Conservation (phyloP, 345 rosid species). For the Heritiera littoralis region DNA sequence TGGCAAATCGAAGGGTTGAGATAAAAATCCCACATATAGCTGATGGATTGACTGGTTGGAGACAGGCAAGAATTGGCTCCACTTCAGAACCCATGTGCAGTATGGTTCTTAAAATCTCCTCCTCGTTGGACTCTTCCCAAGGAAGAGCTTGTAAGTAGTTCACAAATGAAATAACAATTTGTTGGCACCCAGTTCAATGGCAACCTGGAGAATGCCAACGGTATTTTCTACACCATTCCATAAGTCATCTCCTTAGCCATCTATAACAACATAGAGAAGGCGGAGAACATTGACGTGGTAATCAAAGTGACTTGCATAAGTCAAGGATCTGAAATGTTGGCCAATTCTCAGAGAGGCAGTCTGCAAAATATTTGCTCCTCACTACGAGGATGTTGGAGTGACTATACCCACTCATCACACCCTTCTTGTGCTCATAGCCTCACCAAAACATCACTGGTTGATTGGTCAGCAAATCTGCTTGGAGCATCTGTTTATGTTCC, state of each 20-base stretch:
- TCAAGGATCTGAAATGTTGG: constrained; percentile 93
- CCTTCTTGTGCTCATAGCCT: constrained; percentile 77
- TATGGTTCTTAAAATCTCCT: constrained; percentile 67
- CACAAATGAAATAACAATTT: constrained; percentile 61
- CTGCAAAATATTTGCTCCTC: constrained; percentile 77
- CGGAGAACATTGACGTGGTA: constrained; percentile 72
- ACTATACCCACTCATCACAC: constrained; percentile 85
- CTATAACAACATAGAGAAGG: constrained; percentile 56
- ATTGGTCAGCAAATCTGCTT: constrained; percentile 61
- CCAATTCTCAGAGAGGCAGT: constrained; percentile 87
- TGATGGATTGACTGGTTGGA: constrained; percentile 65
- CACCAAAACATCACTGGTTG: constrained; percentile 85
- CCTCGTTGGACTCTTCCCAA: constrained; percentile 94
- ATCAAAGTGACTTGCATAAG: constrained; percentile 73
- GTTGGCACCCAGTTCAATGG: constrained; percentile 70
- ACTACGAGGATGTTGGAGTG: constrained; percentile 66
- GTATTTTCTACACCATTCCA: constrained; percentile 80
- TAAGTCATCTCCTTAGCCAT: constrained; percentile 49
- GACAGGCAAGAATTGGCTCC: constrained; percentile 70
- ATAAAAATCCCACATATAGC: constrained; percentile 56
- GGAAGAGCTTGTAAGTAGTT: constrained; percentile 91
- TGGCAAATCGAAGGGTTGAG: constrained; percentile 65
- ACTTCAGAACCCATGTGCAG: constrained; percentile 61
- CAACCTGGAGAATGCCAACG: constrained; percentile 71
- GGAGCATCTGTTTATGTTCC: constrained; percentile 42